Percentiles rank a stretch among this genome's conserved stretches.
Conservation (phyloP, 192 early-diverging fungal genomes). For the Chytriomyces sp. region DNA sequence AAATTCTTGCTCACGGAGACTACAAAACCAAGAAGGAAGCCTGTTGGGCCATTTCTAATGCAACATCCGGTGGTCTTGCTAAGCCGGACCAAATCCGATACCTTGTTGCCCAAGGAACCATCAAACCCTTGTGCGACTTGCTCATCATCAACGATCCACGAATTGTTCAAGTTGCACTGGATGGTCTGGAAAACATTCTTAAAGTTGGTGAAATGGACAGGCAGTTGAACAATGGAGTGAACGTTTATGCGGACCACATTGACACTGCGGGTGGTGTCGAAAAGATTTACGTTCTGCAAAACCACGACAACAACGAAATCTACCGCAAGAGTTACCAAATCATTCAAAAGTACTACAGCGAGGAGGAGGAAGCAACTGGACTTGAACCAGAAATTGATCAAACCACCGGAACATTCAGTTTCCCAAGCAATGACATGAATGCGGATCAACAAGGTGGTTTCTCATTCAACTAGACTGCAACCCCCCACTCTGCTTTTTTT, state of each 20-base stretch:
- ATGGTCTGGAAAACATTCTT: constrained; percentile 97
- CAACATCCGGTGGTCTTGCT: constrained; percentile 89
- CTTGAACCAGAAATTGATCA: constrained; percentile 75
- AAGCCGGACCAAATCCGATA: constrained; percentile 92
- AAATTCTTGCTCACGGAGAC: constrained; percentile 84
- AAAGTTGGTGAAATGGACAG: constrained; percentile 93
- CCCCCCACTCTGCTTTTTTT: neutral
- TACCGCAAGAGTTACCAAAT: constrained; percentile 96
- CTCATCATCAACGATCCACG: constrained; percentile 90
- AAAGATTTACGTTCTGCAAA: constrained; percentile 91
- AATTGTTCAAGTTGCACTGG: constrained; percentile 94
- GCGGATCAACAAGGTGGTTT: constrained; percentile 26
- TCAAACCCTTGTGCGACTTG: constrained; percentile 95
- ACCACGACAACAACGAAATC: constrained; percentile 94
- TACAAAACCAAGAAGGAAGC: constrained; percentile 99
- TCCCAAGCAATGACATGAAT: constrained; percentile 52
- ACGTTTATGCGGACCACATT: constrained; percentile 86
- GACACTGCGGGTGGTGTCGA: constrained; percentile 96
- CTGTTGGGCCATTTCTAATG: constrained; percentile 99
- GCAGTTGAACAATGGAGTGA: constrained; percentile 64
- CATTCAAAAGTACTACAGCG: constrained; percentile 94
- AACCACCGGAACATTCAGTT: constrained; percentile 78
- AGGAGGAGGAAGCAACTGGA: constrained; percentile 72
- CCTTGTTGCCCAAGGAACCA: constrained; percentile 89
- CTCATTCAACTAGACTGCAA: constrained; percentile 17